Evolutionary conservation across 306 rosid species (phyloP), one percentile per base, ranked within the genome.

Genomic region (Acacia crassicarpa): DNA sequence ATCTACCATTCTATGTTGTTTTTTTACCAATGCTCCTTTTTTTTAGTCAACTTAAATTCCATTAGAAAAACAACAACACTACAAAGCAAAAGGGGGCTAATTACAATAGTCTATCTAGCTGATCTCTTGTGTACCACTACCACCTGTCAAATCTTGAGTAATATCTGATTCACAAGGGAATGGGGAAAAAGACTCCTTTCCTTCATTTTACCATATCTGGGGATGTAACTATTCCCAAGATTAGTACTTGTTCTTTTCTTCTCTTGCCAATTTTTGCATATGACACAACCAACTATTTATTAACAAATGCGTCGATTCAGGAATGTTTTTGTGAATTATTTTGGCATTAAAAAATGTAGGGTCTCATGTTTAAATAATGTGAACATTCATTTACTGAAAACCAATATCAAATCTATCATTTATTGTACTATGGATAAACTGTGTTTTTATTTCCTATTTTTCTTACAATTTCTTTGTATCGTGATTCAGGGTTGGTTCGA

Each of bases 401-500:
- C 38, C 62, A 74, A 17, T 44, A 70, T 48, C 72, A 65, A 77
- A 74, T 76, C 63, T 82, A 38, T 33, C 86, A 48, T 80, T 75
- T 76, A 44, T 74, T 69, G 53, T 76, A 46, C 23, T 59, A 33
- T 71, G 73, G 74, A 82, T 80, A 68, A 74, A 74, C 76, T 77
- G 83, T 77, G 78, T 75, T 30, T 32, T 66, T 69, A 22, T 76
- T 82, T 73, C 84, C 75, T 82, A 59, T 76, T 81, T 70, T 67
- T 67, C 75, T 78, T 84, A 61, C 68, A 48, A 77, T 73, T 54
- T 49, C 45, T 82, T 74, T 85, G 11, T 66, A 68, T 85, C 40
- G 63, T 85, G 69, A 82, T 89, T 81, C 89, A 95, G 99, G 99
- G 78, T 61, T 78, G 78, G 90, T 88, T 72, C 93, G 98, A 78